phyloP scores from a whole-genome alignment of 768 basidiomycete species.

The Amylocystis lapponica region DNA sequence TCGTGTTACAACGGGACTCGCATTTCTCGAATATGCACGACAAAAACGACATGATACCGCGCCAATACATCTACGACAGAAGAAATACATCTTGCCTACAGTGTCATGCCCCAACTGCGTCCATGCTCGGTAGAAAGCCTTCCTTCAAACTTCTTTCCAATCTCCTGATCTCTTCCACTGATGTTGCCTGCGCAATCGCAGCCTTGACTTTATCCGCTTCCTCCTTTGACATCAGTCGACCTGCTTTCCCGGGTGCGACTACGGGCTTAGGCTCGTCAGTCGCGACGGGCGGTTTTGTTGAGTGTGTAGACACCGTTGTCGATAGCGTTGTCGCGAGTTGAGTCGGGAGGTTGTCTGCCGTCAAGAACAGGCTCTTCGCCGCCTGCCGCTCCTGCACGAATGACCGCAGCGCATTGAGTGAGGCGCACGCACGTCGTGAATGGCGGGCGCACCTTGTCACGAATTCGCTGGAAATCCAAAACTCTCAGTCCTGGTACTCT shows the following conservation, averaged over 20 bases:
- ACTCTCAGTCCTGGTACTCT: constrained; percentile 83
- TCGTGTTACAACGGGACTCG: not conserved
- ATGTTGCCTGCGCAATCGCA: constrained; percentile 87
- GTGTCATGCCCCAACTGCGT: constrained; percentile 67
- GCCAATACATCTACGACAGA: constrained; percentile 4
- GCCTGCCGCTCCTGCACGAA: constrained; percentile 66
- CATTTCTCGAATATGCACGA: not conserved
- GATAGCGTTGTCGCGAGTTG: constrained; percentile 76
- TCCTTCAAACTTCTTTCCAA: constrained; percentile 79
- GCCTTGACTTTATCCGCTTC: constrained; percentile 83
- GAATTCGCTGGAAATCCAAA: constrained; percentile 92
- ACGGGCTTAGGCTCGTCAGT: constrained; percentile 74
- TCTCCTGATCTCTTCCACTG: constrained; percentile 82
- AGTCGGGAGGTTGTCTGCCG: constrained; percentile 72
- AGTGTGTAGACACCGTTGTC: constrained; percentile 60
- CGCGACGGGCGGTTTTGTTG: constrained; percentile 57
- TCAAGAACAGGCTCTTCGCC: constrained; percentile 72
- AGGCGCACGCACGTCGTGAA: constrained; percentile 4
- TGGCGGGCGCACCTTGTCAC: constrained; percentile 78
- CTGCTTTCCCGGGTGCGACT: constrained; percentile 57
- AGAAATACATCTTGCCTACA: constrained; percentile 18
- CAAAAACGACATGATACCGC: not conserved
- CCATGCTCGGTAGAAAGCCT: constrained; percentile 76
- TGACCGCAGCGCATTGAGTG: not conserved
- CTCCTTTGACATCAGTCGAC: constrained; percentile 86